Evolutionary conservation across 805 yeast genomes (phyloP), one percentile per base, ranked within the genome.

Genomic region (Pichia nanzhaoensis): DNA sequence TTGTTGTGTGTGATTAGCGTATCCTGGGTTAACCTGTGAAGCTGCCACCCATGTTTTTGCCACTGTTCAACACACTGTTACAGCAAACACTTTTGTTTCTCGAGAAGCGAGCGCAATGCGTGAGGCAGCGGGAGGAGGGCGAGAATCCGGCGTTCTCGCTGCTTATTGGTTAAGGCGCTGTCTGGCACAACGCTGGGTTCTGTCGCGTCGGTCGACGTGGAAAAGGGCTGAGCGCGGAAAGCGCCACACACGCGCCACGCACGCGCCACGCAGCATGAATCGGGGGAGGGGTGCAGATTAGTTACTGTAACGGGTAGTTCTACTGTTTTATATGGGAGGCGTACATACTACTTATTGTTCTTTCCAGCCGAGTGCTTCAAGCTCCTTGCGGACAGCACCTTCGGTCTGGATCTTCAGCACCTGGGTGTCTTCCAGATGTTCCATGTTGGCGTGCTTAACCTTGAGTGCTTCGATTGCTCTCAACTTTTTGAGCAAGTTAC

Each of bases 401-500:
- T 93, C 99, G 41, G 95, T 88, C 50, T 79, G 75, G 54, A 93
- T 91, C 67, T 93, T 93, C 61, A 86, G 73, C 35, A 87, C 69
- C 70, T 93, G 99, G 28, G 98, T 93, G 57, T 83, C 95, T 67
- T 93, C 99, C 55, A 93, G 75, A 50, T 80, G 73, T 51, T 89
- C 96, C 41, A 91, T 95, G 45, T 69, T 71, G 8, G 83, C 84
- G 67, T 86, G 89, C 63, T 91, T 86, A 71, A 77, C 77, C 66
- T 90, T 90, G 58, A 93, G 75, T 44, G 80, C 80, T 64, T 90
- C 95, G 55, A 93, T 93, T n/a, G 99, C 97, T 59, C 98, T 77
- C 51, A 91, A 75, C 67, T 93, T 93, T 70, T 93, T 93, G 65
- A 90, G 74, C 62, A 93, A 73, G 28, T 93, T 80, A 63, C 99